A percentile compares a stretch with the other conserved stretches of the same genome.
Conservation (phyloP, 2,329 filamentous ascomycete genomes). For the Coleophoma eucalyptorum region DNA sequence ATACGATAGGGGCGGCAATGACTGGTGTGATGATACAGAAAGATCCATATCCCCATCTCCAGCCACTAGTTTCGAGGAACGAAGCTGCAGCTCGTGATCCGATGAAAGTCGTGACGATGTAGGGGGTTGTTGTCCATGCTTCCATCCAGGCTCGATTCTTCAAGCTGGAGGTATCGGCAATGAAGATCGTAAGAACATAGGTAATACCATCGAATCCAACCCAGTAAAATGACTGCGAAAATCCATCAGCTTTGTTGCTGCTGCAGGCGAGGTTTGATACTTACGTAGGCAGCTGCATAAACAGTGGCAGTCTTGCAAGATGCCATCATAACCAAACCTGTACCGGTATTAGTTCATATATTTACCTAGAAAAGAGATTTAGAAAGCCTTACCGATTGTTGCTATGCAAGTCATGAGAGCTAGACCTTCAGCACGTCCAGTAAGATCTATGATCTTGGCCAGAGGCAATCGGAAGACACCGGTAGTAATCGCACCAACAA, state of each 20-base stretch:
- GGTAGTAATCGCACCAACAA: constrained; percentile 17
- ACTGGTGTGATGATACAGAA: constrained; percentile 58
- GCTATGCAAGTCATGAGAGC: constrained; percentile 48
- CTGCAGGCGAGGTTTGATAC: too few species aligned
- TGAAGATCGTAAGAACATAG: constrained; percentile 60
- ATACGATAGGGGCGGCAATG: constrained; percentile 48
- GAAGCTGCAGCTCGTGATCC: constrained; percentile 52
- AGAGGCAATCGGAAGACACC: constrained; percentile 29
- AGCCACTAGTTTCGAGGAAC: constrained; percentile 44
- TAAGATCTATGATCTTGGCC: constrained; percentile 65
- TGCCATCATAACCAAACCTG: constrained; percentile 63
- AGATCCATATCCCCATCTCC: constrained; percentile 61
- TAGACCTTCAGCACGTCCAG: constrained; percentile 63
- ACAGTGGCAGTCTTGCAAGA: constrained; percentile 54
- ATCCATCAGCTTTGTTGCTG: too few species aligned
- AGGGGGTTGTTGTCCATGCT: constrained; percentile 59
- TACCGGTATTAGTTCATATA: background rate
- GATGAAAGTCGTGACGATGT: constrained; percentile 62
- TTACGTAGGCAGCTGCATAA: constrained; percentile 46
- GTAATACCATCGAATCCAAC: constrained; percentile 35
- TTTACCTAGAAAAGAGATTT: background rate
- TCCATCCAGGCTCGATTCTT: constrained; percentile 52
- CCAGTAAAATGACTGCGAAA: constrained; percentile 16
- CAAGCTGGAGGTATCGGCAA: constrained; percentile 63
- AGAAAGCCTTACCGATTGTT: constrained; percentile 29